Base-by-base conservation (phyloP, 202 grass and related monocot genomes). In the Elaeis oleifera region DNA sequence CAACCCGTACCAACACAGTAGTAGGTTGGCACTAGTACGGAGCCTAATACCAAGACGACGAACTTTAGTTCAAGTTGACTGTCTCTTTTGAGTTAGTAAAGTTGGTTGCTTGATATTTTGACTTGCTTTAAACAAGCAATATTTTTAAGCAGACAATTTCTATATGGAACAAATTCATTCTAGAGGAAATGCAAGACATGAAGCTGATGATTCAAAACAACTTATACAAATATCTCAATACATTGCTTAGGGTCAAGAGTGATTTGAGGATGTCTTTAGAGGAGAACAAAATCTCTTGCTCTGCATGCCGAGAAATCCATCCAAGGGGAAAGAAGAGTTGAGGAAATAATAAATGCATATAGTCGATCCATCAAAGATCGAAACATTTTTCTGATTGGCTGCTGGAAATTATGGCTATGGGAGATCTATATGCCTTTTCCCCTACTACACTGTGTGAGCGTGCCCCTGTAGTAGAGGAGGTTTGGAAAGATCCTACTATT, bases 321-420 rank as follows among this genome's bases (percentile, higher is more conserved):
- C 32, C 32, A 6, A 73, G 70, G 50, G 6, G 59, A 29, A 48
- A 44, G 29, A 48, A 44, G 29, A 44, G 27, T 20, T n/a, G 18
- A 62, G 50, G 59, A 63, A 48, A 21, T 61, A 53, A 50, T 5
- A 25, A 50, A 39, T 52, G 49, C 48, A 26, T 29, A 39, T 73
- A 63, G 19, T 73, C 59, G 3, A 73, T 63, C 49, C 63, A 73
- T 28, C 70, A 73, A 63, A 53, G 70, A 29, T 54, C 62, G 6
- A 73, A 60, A 39, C 70, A 73, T 54, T 73, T 73, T 73, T 73
- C 59, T 48, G 70, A 73, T 32, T 63, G 59, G 70, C 50, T 73
- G 18, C 59, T 63, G 51, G 57, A 73, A 51, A 73, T 73, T 24
- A 60, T 63, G 59, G 70, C 70, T 63, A 61, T 73, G 50, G 70